Conservation (phyloP, 108 stramenopile species). For the Fragilaria crotonensis region DNA sequence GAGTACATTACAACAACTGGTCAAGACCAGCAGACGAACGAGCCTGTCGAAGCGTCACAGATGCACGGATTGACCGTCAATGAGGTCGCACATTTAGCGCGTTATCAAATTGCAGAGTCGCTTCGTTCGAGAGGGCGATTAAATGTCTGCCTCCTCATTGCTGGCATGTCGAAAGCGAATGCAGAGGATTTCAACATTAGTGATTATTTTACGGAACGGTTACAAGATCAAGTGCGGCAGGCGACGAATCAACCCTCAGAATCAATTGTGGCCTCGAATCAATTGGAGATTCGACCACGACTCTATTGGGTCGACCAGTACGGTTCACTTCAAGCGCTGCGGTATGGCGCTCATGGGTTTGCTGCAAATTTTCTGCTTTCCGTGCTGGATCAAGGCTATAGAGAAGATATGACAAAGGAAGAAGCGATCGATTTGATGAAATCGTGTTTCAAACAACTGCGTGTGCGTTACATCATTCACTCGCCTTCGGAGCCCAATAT, state of each 20-base stretch:
- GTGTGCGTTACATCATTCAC: constrained; percentile 63
- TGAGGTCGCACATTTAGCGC: constrained; percentile 53
- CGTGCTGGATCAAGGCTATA: constrained; percentile 62
- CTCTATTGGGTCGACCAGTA: constrained; percentile 78
- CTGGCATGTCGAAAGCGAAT: constrained; percentile 69
- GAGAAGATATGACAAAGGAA: constrained; percentile 35
- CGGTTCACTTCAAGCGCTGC: constrained; percentile 57
- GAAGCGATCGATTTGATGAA: constrained; percentile 43
- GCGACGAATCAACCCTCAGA: no score
- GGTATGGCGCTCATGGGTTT: constrained; percentile 67
- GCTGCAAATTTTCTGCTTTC: constrained; percentile 64
- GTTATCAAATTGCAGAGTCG: constrained; percentile 30
- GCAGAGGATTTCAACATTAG: no score
- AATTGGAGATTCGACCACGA: no score
- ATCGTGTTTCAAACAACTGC: constrained; percentile 64
- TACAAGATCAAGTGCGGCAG: no score
- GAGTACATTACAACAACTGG: constrained; percentile 5
- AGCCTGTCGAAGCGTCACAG: not conserved
- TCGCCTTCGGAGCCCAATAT: constrained; percentile 62
- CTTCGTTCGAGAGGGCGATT: constrained; percentile 39
- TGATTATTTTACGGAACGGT: no score
- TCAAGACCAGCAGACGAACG: not conserved
- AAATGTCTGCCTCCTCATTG: constrained; percentile 53
- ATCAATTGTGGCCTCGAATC: no score
- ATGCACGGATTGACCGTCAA: constrained; percentile 44